Evolutionary conservation across 208 protist species (phyloP).

Genomic region (Porcisia deanei): DNA sequence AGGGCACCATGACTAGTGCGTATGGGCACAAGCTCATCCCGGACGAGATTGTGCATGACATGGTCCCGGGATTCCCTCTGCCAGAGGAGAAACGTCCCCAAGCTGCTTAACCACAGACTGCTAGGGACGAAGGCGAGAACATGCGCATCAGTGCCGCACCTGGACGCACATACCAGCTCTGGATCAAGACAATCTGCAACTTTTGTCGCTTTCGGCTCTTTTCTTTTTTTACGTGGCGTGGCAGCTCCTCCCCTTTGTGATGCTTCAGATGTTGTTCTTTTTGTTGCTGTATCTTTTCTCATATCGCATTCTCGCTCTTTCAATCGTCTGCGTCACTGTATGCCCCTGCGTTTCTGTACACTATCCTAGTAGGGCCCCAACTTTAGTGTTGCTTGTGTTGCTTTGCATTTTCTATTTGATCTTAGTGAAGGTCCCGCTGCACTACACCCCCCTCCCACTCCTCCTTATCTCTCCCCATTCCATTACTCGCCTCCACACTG

Average conservation of each 20-base stretch:
- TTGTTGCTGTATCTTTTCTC: constrained; percentile 2
- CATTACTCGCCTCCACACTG: background rate
- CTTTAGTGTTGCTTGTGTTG: background rate
- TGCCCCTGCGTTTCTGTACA: background rate
- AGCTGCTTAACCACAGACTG: background rate
- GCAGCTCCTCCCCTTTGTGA: background rate
- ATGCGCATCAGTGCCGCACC: background rate
- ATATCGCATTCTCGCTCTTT: background rate
- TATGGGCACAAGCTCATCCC: constrained; percentile 86
- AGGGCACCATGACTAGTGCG: constrained; percentile 82
- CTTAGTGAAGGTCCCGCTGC: background rate
- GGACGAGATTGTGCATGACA: constrained; percentile 85
- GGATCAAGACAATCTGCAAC: background rate
- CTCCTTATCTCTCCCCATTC: background rate
- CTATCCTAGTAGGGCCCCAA: background rate
- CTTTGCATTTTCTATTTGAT: background rate
- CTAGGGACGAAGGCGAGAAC: background rate
- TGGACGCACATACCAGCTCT: background rate
- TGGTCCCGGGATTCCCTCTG: constrained; percentile 89
- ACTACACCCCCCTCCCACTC: background rate
- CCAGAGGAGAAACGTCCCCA: constrained; percentile 86
- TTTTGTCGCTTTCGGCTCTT: background rate
- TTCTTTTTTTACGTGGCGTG: background rate
- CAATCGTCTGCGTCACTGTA: background rate
- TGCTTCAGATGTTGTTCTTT: background rate